phyloP scores from a whole-genome alignment of 441 rosid species.

The Jatropha podagrica region DNA sequence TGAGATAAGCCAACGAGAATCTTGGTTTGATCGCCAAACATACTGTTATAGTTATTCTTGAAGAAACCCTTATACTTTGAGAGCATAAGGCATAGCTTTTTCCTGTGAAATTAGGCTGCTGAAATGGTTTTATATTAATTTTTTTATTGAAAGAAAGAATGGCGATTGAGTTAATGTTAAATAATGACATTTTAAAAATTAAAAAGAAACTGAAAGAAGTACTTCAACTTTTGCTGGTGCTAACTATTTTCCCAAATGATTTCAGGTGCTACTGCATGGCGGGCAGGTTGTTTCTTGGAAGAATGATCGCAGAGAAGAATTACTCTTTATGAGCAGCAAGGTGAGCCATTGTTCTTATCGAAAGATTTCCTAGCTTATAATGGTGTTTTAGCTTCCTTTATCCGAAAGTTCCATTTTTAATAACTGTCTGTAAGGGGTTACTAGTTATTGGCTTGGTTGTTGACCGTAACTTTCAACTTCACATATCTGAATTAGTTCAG shows the following conservation, averaged over 20 bases:
- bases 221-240: background rate
- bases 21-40: too few relatives aligned
- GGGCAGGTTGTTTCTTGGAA: conserved; percentile 97
- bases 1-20: background rate
- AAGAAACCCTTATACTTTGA: background rate
- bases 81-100: background rate
- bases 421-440: conserved; percentile 1
- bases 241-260: conserved; percentile 21
- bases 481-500: conserved; percentile 1
- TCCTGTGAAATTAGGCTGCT: conserved; percentile 2
- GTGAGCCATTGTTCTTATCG: conserved; percentile 31
- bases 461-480: conserved; percentile 1
- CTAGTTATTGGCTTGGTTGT: background rate
- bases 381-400: conserved; percentile 1
- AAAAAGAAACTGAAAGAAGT: background rate
- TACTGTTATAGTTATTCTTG: too few relatives aligned
- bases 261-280: conserved; percentile 84
- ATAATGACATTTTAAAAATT: too few relatives aligned
- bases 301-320: conserved; percentile 79
- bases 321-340: conserved; percentile 86
- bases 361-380: background rate
- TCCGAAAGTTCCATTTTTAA: background rate
- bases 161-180: too few relatives aligned
- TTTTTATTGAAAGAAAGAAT: background rate
- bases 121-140: background rate